Conservation (phyloP, 352 stramenopile genomes). For the Globisporangium lucens region DNA sequence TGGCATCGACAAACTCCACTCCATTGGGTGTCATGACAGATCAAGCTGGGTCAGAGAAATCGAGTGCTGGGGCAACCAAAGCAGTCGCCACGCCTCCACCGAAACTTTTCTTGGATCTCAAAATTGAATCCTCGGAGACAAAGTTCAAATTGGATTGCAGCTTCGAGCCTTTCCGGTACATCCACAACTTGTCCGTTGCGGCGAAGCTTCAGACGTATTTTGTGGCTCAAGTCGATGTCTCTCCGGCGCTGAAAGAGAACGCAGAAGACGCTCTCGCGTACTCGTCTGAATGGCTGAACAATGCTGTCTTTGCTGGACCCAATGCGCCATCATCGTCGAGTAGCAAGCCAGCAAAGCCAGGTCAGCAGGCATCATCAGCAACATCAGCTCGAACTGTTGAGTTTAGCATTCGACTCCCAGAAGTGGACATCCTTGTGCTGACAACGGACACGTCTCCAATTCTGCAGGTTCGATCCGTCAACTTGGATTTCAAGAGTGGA, state of each 20-base stretch:
- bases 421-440: slow-evolving; percentile 64
- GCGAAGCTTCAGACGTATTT: slow-evolving; percentile 71
- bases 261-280: slow-evolving; percentile 47
- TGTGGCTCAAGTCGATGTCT: slow-evolving; percentile 43
- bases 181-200: slow-evolving; percentile 63
- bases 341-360: neutral
- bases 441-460: slow-evolving; percentile 63
- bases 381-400: slow-evolving; percentile 29
- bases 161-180: slow-evolving; percentile 65
- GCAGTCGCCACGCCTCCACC: slow-evolving; percentile 8
- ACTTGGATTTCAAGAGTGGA: slow-evolving; percentile 51
- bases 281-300: slow-evolving; percentile 53
- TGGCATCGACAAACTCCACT: slow-evolving; percentile 6
- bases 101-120: slow-evolving; percentile 46
- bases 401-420: slow-evolving; percentile 51
- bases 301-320: slow-evolving; percentile 37
- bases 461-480: slow-evolving; percentile 50
- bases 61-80: neutral
- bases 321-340: neutral
- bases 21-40: slow-evolving; percentile 19
- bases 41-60: neutral
- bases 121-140: slow-evolving; percentile 51
- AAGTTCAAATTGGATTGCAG: slow-evolving; percentile 54
- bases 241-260: slow-evolving; percentile 44
- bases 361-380: neutral